Conservation (phyloP, 345 rosid species). For the Excoecaria cochinchinensis region DNA sequence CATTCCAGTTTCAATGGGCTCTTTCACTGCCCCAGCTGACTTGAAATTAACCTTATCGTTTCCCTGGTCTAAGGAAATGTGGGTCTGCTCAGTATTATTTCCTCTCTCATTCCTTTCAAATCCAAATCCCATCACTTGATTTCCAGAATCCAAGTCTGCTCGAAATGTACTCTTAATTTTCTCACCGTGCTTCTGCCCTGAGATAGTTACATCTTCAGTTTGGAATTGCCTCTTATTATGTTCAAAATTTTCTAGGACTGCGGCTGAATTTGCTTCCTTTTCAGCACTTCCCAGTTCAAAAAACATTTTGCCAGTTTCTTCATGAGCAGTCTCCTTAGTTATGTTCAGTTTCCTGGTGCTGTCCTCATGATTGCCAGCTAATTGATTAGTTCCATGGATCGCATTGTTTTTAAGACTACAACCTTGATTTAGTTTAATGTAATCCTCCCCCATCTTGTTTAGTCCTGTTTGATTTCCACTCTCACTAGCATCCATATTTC, state of each 20-base stretch:
- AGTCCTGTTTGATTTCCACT: conserved; percentile 19
- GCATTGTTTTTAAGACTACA: conserved; percentile 21
- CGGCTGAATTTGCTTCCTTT: conserved; percentile 31
- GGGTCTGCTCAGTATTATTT: conserved; percentile 26
- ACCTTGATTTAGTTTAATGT: conserved; percentile 16
- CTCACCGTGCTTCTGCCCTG: conserved; percentile 31
- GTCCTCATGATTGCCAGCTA: conserved; percentile 30
- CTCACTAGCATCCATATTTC: neutral
- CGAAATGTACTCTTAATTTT: conserved; percentile 25
- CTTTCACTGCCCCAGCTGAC: conserved; percentile 37
- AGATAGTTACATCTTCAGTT: conserved; percentile 27
- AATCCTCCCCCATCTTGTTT: conserved; percentile 19
- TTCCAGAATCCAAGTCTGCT: conserved; percentile 26
- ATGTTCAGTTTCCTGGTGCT: conserved; percentile 24
- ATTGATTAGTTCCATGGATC: conserved; percentile 26
- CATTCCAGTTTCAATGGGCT: conserved; percentile 34
- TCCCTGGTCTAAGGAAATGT: conserved; percentile 31
- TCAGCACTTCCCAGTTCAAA: conserved; percentile 25
- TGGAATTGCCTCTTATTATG: conserved; percentile 13
- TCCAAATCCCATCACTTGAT: conserved; percentile 36
- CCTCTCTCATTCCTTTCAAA: conserved; percentile 34
- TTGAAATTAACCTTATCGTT: conserved; percentile 35
- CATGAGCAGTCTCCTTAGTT: conserved; percentile 26
- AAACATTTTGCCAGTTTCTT: conserved; percentile 27
- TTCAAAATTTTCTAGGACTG: conserved; percentile 19